Evolutionary conservation across 805 yeast species (phyloP).

Genomic region (Tetrapisispora phaffii): DNA sequence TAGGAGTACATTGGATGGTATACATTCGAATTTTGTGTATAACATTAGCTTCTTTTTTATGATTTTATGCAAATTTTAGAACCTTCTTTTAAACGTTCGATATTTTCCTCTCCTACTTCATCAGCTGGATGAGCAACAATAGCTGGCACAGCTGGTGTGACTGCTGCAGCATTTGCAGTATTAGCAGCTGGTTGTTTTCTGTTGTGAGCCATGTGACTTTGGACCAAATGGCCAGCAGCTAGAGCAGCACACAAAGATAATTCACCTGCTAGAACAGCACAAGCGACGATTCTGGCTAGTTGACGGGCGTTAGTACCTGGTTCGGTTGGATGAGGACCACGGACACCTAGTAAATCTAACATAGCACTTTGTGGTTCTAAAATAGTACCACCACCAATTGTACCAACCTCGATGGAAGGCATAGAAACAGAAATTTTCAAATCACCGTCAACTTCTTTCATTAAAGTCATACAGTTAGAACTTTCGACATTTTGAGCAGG

Average conservation of each 20-base stretch:
- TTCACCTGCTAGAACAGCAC: slow-evolving; percentile 93
- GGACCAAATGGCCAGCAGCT: slow-evolving; percentile 97
- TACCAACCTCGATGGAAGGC: slow-evolving; percentile 99
- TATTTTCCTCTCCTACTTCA: slow-evolving; percentile 17
- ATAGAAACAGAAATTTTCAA: slow-evolving; percentile 90
- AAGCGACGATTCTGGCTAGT: slow-evolving; percentile 84
- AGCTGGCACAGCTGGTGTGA: slow-evolving; percentile 7
- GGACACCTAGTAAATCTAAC: slow-evolving; percentile 87
- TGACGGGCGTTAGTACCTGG: slow-evolving; percentile 95
- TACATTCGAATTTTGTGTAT: neutral
- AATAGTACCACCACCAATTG: slow-evolving; percentile 98
- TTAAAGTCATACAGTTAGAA: slow-evolving; percentile 92
- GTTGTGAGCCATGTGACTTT: slow-evolving; percentile 94
- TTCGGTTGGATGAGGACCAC: slow-evolving; percentile 86
- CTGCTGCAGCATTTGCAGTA: slow-evolving; percentile 20
- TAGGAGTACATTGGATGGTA: neutral
- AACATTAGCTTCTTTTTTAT: slow-evolving; percentile 25
- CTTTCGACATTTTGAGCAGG: slow-evolving; percentile 99
- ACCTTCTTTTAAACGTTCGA: slow-evolving; percentile 54
- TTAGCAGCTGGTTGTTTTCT: slow-evolving; percentile 44
- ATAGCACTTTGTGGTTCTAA: slow-evolving; percentile 94
- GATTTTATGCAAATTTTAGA: slow-evolving; percentile 67
- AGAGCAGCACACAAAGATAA: slow-evolving; percentile 88
- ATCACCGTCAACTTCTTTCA: slow-evolving; percentile 76
- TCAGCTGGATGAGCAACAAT: neutral